Evolutionary conservation across 139 green algal genomes (phyloP).

Genomic region (Coelastrella sp.): DNA sequence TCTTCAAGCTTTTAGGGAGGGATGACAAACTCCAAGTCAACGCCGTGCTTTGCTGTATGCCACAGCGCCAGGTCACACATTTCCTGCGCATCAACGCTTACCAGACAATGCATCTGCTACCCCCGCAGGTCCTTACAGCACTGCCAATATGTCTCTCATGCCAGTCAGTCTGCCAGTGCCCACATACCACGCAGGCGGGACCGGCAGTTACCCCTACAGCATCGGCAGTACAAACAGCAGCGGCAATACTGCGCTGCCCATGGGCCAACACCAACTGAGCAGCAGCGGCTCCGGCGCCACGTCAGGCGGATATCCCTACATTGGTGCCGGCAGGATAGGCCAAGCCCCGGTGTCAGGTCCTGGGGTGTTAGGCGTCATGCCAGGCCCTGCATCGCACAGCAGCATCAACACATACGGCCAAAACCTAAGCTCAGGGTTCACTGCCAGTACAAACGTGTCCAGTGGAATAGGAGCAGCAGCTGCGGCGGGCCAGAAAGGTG

Average conservation of each 20-base stretch:
- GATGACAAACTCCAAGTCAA: no score
- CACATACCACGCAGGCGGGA: neutral
- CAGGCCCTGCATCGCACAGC: neutral
- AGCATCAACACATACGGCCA: neutral
- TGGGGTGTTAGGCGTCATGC: neutral
- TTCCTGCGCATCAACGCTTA: no score
- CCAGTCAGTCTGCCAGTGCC: neutral
- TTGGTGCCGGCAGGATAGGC: neutral
- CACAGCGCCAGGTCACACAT: no score
- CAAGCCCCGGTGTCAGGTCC: neutral
- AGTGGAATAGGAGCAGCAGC: neutral
- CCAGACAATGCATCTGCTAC: neutral
- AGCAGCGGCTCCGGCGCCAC: neutral
- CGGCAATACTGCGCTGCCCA: neutral
- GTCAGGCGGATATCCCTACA: neutral
- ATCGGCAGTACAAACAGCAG: neutral
- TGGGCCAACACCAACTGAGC: neutral
- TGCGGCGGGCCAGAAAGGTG: slow-evolving; percentile 2
- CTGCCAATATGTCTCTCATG: neutral
- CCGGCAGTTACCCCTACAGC: neutral
- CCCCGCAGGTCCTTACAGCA: neutral
- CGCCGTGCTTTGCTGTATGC: no score
- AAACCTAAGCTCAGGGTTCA: neutral
- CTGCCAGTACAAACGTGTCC: neutral
- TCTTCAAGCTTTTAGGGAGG: no score